phyloP scores from a whole-genome alignment of 352 stramenopile genomes.

The Lagenidium sp. region DNA sequence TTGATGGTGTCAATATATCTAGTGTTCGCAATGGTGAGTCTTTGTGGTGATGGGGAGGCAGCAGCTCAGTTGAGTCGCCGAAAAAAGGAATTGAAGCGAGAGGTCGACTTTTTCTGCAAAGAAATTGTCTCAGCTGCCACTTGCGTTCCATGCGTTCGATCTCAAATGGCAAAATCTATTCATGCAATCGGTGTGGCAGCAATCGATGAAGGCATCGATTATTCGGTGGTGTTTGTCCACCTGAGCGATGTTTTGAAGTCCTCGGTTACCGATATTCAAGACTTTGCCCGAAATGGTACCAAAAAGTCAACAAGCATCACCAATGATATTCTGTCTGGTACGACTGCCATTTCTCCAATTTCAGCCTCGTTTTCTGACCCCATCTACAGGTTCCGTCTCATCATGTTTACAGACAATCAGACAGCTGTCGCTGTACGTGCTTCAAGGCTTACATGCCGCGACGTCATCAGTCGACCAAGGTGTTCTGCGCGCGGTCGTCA shows the following conservation, averaged over 20 bases:
- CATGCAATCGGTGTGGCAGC: conserved; percentile 32
- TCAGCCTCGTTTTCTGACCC: background rate
- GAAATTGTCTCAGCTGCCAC: conserved; percentile 37
- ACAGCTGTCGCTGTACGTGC: too few species aligned
- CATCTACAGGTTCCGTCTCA: too few species aligned
- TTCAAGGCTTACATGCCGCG: too few species aligned
- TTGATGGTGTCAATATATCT: conserved; percentile 27
- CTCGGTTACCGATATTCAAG: conserved; percentile 12
- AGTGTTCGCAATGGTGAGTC: conserved; percentile 15
- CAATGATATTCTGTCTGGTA: background rate
- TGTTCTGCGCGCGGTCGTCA: too few species aligned
- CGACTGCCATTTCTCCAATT: too few species aligned
- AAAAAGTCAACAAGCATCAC: background rate
- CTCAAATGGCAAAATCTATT: conserved; percentile 32
- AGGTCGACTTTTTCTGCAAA: conserved; percentile 72
- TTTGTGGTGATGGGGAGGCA: conserved; percentile 15
- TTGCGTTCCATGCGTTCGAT: conserved; percentile 13
- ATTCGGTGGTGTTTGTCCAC: conserved; percentile 30
- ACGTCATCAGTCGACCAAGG: too few species aligned
- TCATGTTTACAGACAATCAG: too few species aligned
- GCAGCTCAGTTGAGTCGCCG: too few species aligned
- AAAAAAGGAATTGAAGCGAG: conserved; percentile 49
- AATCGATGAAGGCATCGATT: conserved; percentile 40
- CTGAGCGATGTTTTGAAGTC: conserved; percentile 31
- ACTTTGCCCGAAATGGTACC: conserved; percentile 4